A percentile compares a stretch with the other conserved stretches of the same genome.
Evolutionary conservation across 257 asterid genomes (phyloP).

Genomic region (Paulownia fortunei): DNA sequence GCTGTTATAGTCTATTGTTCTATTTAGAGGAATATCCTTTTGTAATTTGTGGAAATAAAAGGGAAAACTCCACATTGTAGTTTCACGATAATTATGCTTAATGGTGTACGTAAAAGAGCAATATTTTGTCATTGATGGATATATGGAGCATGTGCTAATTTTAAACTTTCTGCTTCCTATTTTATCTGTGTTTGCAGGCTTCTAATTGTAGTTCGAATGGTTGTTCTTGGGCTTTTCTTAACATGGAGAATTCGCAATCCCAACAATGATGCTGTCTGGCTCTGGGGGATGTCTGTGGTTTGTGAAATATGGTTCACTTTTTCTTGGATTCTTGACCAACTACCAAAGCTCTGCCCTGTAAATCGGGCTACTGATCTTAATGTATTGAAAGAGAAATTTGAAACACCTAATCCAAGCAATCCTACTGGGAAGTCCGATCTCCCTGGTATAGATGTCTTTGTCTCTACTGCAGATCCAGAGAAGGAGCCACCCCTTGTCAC

Average conservation of each 20-base stretch:
- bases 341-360: conserved; percentile 72
- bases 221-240: conserved; percentile 68
- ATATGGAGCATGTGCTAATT: conserved; percentile 30
- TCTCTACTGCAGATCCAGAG: conserved; percentile 83
- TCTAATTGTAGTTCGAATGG: conserved; percentile 54
- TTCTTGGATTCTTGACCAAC: conserved; percentile 81
- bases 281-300: conserved; percentile 80
- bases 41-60: no score
- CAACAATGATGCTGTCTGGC: conserved; percentile 75
- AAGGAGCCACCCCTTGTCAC: conserved; percentile 87
- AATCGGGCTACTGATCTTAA: conserved; percentile 79
- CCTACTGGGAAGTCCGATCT: conserved; percentile 80
- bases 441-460: conserved; percentile 70
- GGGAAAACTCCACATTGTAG: conserved; percentile 6
- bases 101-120: not conserved
- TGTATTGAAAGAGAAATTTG: conserved; percentile 72
- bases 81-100: not conserved
- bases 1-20: not conserved
- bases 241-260: conserved; percentile 71
- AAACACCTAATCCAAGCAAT: conserved; percentile 55
- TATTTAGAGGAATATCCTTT: no score
- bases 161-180: conserved; percentile 12
- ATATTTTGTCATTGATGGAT: conserved; percentile 10
- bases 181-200: conserved; percentile 49
- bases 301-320: conserved; percentile 81